Evolutionary conservation across 2,329 filamentous ascomycete genomes (phyloP).

Genomic region (Aphanoascus verrucosus): DNA sequence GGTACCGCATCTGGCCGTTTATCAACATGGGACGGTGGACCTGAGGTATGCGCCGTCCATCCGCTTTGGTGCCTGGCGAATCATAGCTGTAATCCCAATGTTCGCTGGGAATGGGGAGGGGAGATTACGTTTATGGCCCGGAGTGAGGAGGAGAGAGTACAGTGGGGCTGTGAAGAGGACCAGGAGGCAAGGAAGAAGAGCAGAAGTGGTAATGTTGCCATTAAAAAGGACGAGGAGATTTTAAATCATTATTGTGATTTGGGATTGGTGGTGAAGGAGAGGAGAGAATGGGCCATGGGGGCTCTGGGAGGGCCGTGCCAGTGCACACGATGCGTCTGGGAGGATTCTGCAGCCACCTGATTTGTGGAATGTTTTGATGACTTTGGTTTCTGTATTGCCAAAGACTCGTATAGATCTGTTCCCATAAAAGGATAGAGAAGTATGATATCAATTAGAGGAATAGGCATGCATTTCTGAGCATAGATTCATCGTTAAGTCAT

Average conservation of each 20-base stretch:
- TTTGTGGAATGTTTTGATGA: not conserved
- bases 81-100: constrained; percentile 90
- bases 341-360: constrained; percentile 34
- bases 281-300: constrained; percentile 79
- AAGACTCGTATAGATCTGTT: not conserved
- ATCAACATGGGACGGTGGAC: constrained; percentile 63
- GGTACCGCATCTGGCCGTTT: constrained; percentile 83
- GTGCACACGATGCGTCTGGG: constrained; percentile 70
- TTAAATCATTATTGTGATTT: constrained; percentile 93
- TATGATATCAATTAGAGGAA: not conserved
- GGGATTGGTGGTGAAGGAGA: constrained; percentile 60
- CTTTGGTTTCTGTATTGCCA: not conserved
- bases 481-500: constrained; percentile 6
- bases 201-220: constrained; percentile 43
- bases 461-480: not conserved
- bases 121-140: constrained; percentile 33
- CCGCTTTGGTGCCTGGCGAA: constrained; percentile 95
- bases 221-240: constrained; percentile 72
- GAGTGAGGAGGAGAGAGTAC: constrained; percentile 26
- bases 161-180: constrained; percentile 30
- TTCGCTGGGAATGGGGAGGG: constrained; percentile 79
- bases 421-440: not conserved
- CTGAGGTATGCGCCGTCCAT: constrained; percentile 87
- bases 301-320: constrained; percentile 82
- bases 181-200: constrained; percentile 31